These are phyloP conservation scores for Verticillium tricorpus DNA, from an alignment of 2,329 filamentous ascomycete species.

Conservation along the genomic window DNA sequence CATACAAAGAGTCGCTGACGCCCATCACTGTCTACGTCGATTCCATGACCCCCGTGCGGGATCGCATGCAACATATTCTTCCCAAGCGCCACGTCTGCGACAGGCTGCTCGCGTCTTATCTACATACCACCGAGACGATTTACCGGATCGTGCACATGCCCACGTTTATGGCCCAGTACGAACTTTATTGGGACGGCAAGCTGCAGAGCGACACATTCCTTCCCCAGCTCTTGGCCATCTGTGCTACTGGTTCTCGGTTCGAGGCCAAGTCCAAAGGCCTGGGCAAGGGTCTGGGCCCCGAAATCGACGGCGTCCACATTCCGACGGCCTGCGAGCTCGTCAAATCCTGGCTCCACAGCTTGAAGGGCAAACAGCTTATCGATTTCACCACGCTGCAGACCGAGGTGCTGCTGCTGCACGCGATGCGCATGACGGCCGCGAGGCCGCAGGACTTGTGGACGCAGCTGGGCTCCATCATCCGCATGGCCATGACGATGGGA, in stretches of 20 bases:
- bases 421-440: conserved; percentile 43
- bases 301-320: conserved; percentile 48
- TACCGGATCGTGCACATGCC: conserved; percentile 51
- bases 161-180: conserved; percentile 46
- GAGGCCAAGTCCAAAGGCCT: conserved; percentile 46
- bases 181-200: conserved; percentile 46
- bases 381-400: conserved; percentile 51
- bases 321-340: conserved; percentile 53
- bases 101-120: conserved; percentile 42
- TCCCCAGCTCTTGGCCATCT: conserved; percentile 46
- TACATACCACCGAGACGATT: conserved; percentile 46
- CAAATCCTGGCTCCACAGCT: conserved; percentile 46
- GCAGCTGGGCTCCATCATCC: conserved; percentile 49
- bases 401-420: conserved; percentile 48
- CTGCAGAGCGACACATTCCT: conserved; percentile 45
- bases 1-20: conserved; percentile 39
- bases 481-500: conserved; percentile 57
- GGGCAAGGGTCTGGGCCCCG: conserved; percentile 6
- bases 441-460: conserved; percentile 49
- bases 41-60: conserved; percentile 53
- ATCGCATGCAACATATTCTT: conserved; percentile 53
- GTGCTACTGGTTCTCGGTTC: conserved; percentile 51
- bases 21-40: conserved; percentile 54
- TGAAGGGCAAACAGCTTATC: conserved; percentile 47
- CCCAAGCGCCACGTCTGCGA: conserved; percentile 41